phyloP scores from a whole-genome alignment of 2,329 filamentous ascomycete species.

The Colletotrichum filicis region DNA sequence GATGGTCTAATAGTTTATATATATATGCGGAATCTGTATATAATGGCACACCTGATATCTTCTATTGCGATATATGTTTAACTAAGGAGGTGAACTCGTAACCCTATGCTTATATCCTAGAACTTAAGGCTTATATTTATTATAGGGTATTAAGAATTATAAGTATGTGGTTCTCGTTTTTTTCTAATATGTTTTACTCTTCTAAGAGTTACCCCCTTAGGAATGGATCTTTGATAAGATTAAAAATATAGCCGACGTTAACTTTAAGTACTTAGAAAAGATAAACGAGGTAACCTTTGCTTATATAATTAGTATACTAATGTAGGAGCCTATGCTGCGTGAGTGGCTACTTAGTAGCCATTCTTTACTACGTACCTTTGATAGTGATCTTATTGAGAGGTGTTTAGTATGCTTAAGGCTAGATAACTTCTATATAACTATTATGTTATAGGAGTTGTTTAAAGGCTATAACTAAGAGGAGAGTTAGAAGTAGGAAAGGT shows the following conservation, averaged over 20 bases:
- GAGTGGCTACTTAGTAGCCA: too few relatives aligned
- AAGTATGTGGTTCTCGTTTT: conserved; percentile 83
- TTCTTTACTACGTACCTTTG: too few relatives aligned
- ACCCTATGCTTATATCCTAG: not conserved
- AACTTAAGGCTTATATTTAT: not conserved
- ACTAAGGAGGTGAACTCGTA: conserved; percentile 75
- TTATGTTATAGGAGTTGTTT: too few relatives aligned
- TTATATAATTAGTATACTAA: too few relatives aligned
- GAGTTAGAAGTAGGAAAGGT: too few relatives aligned
- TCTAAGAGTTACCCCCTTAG: conserved; percentile 82
- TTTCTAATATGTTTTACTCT: conserved; percentile 90
- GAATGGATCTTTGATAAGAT: conserved; percentile 96
- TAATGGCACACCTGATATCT: conserved; percentile 62
- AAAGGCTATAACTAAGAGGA: too few relatives aligned
- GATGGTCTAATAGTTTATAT: conserved; percentile 82
- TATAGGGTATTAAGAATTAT: conserved; percentile 77
- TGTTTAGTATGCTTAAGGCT: too few relatives aligned
- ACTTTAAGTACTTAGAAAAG: conserved; percentile 96
- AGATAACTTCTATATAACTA: too few relatives aligned
- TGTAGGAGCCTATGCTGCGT: too few relatives aligned
- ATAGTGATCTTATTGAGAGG: too few relatives aligned
- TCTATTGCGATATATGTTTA: conserved; percentile 80
- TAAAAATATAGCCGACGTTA: conserved; percentile 88
- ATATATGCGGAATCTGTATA: conserved; percentile 77
- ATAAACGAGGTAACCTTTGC: conserved; percentile 48